Conservation (phyloP, 306 rosid genomes). For the Inga laurina region DNA sequence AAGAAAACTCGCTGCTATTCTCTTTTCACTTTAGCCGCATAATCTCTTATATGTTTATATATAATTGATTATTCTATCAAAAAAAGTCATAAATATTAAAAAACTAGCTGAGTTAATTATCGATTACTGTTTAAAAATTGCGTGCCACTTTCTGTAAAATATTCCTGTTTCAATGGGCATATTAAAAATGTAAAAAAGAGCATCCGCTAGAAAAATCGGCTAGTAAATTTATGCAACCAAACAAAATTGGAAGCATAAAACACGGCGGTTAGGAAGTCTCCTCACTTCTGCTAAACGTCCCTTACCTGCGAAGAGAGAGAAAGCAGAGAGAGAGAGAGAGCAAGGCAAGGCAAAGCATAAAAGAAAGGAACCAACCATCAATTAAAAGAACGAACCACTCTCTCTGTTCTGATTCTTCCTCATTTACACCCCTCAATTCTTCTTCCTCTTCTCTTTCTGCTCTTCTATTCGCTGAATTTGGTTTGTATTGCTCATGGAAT, state of each 20-base stretch:
- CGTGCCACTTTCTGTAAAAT: no score
- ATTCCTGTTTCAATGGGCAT: no score
- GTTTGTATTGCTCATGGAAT: constrained; percentile 42
- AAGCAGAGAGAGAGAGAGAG: constrained; percentile 22
- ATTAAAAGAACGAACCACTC: constrained; percentile 14
- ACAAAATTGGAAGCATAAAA: background rate
- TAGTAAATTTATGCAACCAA: background rate
- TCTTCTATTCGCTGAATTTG: background rate
- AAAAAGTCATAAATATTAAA: no score
- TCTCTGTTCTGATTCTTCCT: constrained; percentile 38
- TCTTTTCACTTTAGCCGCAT: no score
- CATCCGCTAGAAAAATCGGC: no score
- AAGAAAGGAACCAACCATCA: constrained; percentile 43
- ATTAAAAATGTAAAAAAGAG: no score
- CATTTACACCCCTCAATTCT: background rate
- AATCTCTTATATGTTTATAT: no score
- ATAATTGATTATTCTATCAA: no score
- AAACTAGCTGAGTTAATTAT: no score
- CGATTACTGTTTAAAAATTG: no score
- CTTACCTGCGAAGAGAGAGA: constrained; percentile 60
- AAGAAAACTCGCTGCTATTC: no score
- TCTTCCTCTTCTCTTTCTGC: background rate
- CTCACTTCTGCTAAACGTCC: constrained; percentile 60
- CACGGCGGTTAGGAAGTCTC: constrained; percentile 66
- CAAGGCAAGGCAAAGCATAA: constrained; percentile 7